A percentile compares a stretch with the other conserved stretches of the same genome.
These are phyloP conservation scores for Aspergillus sergii DNA, from an alignment of 2,329 filamentous ascomycete genomes.

Conservation along the genomic window DNA sequence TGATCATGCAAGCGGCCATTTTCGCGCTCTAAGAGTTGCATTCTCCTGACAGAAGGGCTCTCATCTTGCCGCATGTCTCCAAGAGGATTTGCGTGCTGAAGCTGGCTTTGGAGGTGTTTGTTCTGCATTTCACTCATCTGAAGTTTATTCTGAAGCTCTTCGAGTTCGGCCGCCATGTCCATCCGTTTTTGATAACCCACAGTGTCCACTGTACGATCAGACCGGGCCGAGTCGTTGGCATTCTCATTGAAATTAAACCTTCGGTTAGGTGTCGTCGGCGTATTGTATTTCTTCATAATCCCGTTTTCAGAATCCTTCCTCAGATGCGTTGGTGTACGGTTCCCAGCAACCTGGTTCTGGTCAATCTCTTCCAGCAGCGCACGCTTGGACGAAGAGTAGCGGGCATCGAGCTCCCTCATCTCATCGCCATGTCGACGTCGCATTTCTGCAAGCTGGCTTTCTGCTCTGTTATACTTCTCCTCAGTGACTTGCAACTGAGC, in stretches of 20 bases:
- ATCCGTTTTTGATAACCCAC: constrained; percentile 83
- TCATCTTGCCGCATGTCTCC: constrained; percentile 69
- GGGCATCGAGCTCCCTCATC: constrained; percentile 64
- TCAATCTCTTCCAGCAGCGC: constrained; percentile 85
- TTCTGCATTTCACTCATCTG: constrained; percentile 96
- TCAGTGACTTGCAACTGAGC: constrained; percentile 82
- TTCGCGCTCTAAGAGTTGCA: constrained; percentile 89
- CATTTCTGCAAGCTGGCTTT: constrained; percentile 77
- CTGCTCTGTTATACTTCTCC: constrained; percentile 78
- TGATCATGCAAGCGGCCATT: constrained; percentile 91
- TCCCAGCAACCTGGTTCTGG: constrained; percentile 72
- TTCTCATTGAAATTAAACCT: constrained; percentile 68
- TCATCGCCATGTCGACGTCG: constrained; percentile 74
- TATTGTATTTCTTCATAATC: constrained; percentile 65
- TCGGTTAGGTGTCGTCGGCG: constrained; percentile 75
- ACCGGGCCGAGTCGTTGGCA: constrained; percentile 73
- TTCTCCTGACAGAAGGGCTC: constrained; percentile 75
- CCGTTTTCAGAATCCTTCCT: constrained; percentile 61
- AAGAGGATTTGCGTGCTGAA: constrained; percentile 68
- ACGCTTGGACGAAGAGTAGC: constrained; percentile 67
- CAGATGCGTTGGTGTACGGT: constrained; percentile 73
- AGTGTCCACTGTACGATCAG: constrained; percentile 83
- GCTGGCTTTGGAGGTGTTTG: constrained; percentile 83
- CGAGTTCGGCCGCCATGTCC: constrained; percentile 87
- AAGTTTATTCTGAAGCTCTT: constrained; percentile 90